These are phyloP conservation scores for Chimonanthus praecox DNA, from an alignment of 164 flowering plant species.

Conservation along the genomic window DNA sequence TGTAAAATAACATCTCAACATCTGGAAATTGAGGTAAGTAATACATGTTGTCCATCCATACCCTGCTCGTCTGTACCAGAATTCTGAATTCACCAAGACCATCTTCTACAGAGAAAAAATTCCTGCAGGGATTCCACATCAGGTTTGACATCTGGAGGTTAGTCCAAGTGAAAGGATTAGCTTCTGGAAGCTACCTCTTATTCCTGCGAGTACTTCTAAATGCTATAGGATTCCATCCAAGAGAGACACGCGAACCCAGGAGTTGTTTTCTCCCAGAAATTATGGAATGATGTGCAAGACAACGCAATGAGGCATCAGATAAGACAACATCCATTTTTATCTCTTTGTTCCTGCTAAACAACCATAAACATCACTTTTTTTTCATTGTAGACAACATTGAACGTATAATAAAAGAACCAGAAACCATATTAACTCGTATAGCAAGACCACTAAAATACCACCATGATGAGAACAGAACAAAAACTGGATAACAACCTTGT, in stretches of 20 bases:
- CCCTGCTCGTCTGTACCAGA: conserved; percentile 25
- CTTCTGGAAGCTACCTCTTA: conserved; percentile 16
- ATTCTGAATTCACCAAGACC: conserved; percentile 11
- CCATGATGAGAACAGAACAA: neutral
- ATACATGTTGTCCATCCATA: conserved; percentile 6
- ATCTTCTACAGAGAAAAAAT: conserved; percentile 4
- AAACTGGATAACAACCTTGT: neutral
- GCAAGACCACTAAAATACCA: neutral
- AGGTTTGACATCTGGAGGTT: neutral
- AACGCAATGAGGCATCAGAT: conserved; percentile 19
- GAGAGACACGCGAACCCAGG: conserved; percentile 10
- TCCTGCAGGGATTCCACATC: conserved; percentile 21
- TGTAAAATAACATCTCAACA: neutral
- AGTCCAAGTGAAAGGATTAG: neutral
- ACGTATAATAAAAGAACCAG: neutral
- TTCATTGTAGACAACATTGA: neutral
- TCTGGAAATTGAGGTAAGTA: neutral
- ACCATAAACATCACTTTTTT: neutral
- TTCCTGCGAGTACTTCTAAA: conserved; percentile 12
- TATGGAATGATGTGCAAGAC: conserved; percentile 7
- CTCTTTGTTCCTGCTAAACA: conserved; percentile 1
- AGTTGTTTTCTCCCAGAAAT: conserved; percentile 5
- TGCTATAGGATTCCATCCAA: conserved; percentile 14
- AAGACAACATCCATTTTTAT: conserved; percentile 20
- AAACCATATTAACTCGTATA: neutral